Conservation (phyloP, 352 stramenopile genomes). For the Albugo candida region DNA sequence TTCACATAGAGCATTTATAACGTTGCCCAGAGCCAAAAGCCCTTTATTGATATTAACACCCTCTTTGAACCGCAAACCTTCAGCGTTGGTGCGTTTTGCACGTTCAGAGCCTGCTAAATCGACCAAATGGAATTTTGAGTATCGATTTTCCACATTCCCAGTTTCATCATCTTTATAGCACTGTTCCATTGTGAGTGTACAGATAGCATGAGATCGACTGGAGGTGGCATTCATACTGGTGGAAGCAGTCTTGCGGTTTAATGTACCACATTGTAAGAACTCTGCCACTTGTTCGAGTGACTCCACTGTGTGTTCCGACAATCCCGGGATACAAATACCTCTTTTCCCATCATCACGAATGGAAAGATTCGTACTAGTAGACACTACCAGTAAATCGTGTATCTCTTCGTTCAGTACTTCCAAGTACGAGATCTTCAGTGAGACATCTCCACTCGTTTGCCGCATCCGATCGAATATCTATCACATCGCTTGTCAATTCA, state of each 20-base stretch:
- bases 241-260: slow-evolving; percentile 32
- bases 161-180: slow-evolving; percentile 8
- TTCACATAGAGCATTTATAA: slow-evolving; percentile 85
- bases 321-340: slow-evolving; percentile 75
- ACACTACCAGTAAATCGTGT: slow-evolving; percentile 72
- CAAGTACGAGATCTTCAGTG: slow-evolving; percentile 53
- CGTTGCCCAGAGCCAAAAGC: slow-evolving; percentile 87
- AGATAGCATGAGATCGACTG: slow-evolving; percentile 81
- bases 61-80: slow-evolving; percentile 81
- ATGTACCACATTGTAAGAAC: slow-evolving; percentile 23
- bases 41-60: slow-evolving; percentile 88
- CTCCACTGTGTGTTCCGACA: slow-evolving; percentile 57
- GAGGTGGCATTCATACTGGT: slow-evolving; percentile 60
- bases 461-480: slow-evolving; percentile 29
- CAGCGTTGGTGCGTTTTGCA: slow-evolving; percentile 71
- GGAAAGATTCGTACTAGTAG: slow-evolving; percentile 15
- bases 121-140: slow-evolving; percentile 86
- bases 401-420: slow-evolving; percentile 93
- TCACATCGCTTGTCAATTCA: background rate
- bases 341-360: slow-evolving; percentile 80
- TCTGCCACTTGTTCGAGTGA: slow-evolving; percentile 20
- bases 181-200: slow-evolving; percentile 73
- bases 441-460: slow-evolving; percentile 8
- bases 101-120: slow-evolving; percentile 91
- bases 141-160: slow-evolving; percentile 17